phyloP scores from a whole-genome alignment of 768 basidiomycete genomes.

The Naganishia onofrii region DNA sequence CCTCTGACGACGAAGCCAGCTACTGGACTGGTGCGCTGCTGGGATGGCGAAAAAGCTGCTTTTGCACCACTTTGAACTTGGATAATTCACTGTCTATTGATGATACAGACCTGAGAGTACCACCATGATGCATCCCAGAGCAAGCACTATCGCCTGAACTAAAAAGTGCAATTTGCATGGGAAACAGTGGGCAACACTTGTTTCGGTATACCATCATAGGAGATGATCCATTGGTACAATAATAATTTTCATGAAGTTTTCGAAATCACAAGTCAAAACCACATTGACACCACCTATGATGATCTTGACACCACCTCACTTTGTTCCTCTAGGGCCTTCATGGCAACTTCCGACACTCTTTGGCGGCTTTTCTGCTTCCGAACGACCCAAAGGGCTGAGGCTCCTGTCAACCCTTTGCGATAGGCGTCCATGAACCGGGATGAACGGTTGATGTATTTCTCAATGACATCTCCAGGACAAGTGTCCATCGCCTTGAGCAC shows the following conservation, averaged over 20 bases:
- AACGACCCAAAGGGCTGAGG: slow-evolving; percentile 40
- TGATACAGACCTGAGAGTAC: background rate
- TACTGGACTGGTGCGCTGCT: no score
- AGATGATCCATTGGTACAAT: background rate
- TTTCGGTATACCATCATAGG: background rate
- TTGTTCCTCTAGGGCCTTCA: background rate
- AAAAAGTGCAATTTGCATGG: background rate
- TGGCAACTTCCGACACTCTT: background rate
- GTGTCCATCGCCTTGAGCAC: slow-evolving; percentile 44
- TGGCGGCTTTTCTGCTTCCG: slow-evolving; percentile 44
- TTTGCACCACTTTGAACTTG: background rate
- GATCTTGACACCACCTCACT: background rate
- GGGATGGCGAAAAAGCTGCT: background rate
- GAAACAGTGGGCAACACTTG: background rate
- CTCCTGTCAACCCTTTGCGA: slow-evolving; percentile 36
- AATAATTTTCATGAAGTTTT: background rate
- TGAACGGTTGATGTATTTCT: slow-evolving; percentile 37
- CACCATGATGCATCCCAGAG: background rate
- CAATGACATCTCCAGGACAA: slow-evolving; percentile 38
- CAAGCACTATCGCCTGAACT: background rate
- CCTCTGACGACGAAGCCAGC: no score
- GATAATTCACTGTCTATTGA: background rate
- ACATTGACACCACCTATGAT: background rate
- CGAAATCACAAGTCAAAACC: background rate
- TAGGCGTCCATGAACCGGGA: slow-evolving; percentile 45